phyloP scores from a whole-genome alignment of 129 eudicot species.

The Escallonia rubra region DNA sequence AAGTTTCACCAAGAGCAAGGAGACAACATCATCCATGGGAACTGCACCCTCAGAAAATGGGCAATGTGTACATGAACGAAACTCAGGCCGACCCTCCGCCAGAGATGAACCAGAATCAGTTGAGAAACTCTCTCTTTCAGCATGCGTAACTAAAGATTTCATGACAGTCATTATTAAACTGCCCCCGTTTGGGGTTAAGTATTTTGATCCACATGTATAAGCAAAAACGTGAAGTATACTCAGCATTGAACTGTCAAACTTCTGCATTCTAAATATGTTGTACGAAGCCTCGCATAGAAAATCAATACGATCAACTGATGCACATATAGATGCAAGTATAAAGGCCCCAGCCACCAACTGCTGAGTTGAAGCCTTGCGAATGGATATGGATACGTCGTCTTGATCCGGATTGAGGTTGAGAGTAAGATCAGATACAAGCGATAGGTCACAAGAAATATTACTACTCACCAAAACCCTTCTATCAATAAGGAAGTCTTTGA shows the following conservation, averaged over 20 bases:
- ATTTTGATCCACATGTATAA: conserved; percentile 52
- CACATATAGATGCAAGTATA: conserved; percentile 62
- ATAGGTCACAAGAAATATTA: conserved; percentile 21
- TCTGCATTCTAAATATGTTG: conserved; percentile 35
- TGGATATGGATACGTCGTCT: conserved; percentile 13
- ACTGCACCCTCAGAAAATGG: conserved; percentile 55
- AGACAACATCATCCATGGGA: conserved; percentile 44
- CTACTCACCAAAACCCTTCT: conserved; percentile 32
- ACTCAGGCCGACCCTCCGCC: conserved; percentile 4
- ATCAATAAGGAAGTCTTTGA: conserved; percentile 50
- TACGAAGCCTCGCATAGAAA: conserved; percentile 60
- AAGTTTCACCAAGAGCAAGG: conserved; percentile 47
- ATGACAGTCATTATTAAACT: conserved; percentile 41
- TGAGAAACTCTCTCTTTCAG: conserved; percentile 37
- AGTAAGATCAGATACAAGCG: conserved; percentile 14
- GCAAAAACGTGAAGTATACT: conserved; percentile 73
- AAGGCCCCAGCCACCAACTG: conserved; percentile 50
- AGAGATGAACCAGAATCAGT: conserved; percentile 9
- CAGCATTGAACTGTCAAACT: conserved; percentile 24
- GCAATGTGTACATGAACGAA: conserved; percentile 51
- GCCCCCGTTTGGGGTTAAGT: conserved; percentile 32
- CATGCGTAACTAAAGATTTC: conserved; percentile 53
- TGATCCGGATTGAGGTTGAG: conserved; percentile 15
- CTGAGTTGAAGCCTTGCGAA: conserved; percentile 33
- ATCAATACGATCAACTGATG: conserved; percentile 49